Percentiles rank a stretch among this genome's conserved stretches.
Conservation (phyloP, 108 stramenopile species). For the Fistulifera pelliculosa region DNA sequence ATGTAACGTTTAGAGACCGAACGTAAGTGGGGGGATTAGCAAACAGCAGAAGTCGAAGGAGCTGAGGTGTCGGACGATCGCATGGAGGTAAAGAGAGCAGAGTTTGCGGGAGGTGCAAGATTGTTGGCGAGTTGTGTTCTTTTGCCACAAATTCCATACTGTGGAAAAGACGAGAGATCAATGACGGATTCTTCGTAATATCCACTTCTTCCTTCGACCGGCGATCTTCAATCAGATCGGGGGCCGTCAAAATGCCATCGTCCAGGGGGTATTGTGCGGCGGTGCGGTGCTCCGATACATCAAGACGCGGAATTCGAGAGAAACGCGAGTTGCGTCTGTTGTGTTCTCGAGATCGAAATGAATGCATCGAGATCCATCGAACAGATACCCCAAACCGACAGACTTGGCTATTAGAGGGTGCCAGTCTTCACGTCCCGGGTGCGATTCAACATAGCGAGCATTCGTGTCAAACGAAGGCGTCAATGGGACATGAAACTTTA, state of each 20-base stretch:
- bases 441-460: conserved; percentile 52
- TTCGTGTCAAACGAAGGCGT: conserved; percentile 56
- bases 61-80: too few species aligned
- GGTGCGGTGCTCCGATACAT: conserved; percentile 6
- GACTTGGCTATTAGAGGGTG: conserved; percentile 46
- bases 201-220: conserved; percentile 35
- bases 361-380: conserved; percentile 61
- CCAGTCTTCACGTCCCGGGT: conserved; percentile 69
- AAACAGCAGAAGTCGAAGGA: too few species aligned
- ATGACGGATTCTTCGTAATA: conserved; percentile 66
- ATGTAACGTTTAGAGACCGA: too few species aligned
- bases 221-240: conserved; percentile 36
- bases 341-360: conserved; percentile 65
- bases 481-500: conserved; percentile 64
- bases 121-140: too few species aligned
- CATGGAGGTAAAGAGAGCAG: too few species aligned
- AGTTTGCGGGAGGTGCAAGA: too few species aligned
- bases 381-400: conserved; percentile 54
- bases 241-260: conserved; percentile 30
- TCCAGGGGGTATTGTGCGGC: not conserved
- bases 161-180: conserved; percentile 16
- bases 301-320: conserved; percentile 41
- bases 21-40: too few species aligned
- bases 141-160: too few species aligned
- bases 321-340: conserved; percentile 53